These are phyloP conservation scores for Aspergillus floridensis DNA, from an alignment of 2,329 filamentous ascomycete genomes.

Conservation along the genomic window DNA sequence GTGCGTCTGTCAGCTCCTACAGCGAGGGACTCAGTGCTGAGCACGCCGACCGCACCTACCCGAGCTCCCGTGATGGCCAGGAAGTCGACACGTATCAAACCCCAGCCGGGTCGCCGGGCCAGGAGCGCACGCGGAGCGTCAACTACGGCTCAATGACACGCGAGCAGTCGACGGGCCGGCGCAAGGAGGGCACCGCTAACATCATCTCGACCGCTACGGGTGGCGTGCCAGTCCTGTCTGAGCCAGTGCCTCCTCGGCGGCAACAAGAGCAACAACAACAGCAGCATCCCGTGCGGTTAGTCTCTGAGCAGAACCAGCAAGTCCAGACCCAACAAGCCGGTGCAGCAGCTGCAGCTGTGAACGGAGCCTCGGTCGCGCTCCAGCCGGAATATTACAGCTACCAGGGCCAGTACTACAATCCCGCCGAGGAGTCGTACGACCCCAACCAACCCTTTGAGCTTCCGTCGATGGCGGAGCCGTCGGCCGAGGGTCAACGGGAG, in stretches of 20 bases:
- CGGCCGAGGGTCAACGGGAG: conserved; percentile 1
- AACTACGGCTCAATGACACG: conserved; percentile 31
- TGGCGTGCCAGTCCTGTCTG: conserved; percentile 27
- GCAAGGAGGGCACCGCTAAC: conserved; percentile 25
- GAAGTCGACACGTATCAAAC: conserved; percentile 29
- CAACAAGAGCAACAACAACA: conserved; percentile 9
- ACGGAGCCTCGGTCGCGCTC: not conserved
- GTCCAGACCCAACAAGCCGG: not conserved
- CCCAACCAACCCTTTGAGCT: conserved; percentile 17
- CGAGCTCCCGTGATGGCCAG: conserved; percentile 27
- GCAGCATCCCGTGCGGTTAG: not conserved
- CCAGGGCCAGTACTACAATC: conserved; percentile 12
- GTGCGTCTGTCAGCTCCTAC: conserved; percentile 22
- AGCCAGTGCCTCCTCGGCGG: conserved; percentile 23
- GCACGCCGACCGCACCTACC: conserved; percentile 29
- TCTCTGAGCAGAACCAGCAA: not conserved
- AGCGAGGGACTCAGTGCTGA: conserved; percentile 36
- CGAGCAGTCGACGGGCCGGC: conserved; percentile 41
- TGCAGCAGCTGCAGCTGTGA: not conserved
- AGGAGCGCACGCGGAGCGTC: conserved; percentile 23
- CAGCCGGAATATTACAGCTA: conserved; percentile 13
- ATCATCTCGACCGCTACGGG: conserved; percentile 17
- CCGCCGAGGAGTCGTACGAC: conserved; percentile 10
- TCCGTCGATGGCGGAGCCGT: conserved; percentile 9
- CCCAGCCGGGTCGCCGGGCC: conserved; percentile 23